Percentiles rank a stretch among this genome's conserved stretches.
Conservation (phyloP, 306 rosid genomes). For the Begonia peltatifolia region DNA sequence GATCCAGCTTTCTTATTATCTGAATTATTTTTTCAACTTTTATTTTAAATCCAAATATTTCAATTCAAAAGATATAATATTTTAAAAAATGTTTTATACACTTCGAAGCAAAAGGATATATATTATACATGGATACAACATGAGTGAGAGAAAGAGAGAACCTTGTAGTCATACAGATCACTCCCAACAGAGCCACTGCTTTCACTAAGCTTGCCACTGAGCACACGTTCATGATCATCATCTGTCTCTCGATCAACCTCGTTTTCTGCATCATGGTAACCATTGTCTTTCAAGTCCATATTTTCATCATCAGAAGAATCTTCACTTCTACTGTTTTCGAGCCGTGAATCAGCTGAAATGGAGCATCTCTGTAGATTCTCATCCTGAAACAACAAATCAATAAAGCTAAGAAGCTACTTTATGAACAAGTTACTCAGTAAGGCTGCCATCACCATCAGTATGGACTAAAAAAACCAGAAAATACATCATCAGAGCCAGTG, state of each 20-base stretch:
- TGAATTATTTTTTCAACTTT: too few species aligned
- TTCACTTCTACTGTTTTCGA: slow-evolving; percentile 77
- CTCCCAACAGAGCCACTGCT: slow-evolving; percentile 98
- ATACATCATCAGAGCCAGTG: not conserved
- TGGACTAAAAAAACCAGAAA: not conserved
- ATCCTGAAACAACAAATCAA: slow-evolving; percentile 44
- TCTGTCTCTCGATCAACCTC: slow-evolving; percentile 89
- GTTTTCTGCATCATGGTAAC: slow-evolving; percentile 92
- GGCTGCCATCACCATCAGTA: not conserved
- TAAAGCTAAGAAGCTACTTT: not conserved
- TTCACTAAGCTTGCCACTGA: slow-evolving; percentile 91
- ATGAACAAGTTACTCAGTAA: not conserved
- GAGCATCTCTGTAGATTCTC: slow-evolving; percentile 88
- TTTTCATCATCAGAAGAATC: slow-evolving; percentile 83
- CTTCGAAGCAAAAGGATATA: not conserved
- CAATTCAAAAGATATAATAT: too few species aligned
- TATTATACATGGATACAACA: not conserved
- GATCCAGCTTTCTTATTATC: too few species aligned
- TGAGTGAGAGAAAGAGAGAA: slow-evolving; percentile 18
- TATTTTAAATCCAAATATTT: too few species aligned
- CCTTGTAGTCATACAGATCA: slow-evolving; percentile 97
- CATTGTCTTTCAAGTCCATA: slow-evolving; percentile 66
- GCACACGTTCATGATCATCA: slow-evolving; percentile 74
- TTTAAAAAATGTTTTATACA: too few species aligned
- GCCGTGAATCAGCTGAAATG: slow-evolving; percentile 88